Base-by-base conservation (phyloP, 78 protist species). In the Diacronema lutheri region DNA sequence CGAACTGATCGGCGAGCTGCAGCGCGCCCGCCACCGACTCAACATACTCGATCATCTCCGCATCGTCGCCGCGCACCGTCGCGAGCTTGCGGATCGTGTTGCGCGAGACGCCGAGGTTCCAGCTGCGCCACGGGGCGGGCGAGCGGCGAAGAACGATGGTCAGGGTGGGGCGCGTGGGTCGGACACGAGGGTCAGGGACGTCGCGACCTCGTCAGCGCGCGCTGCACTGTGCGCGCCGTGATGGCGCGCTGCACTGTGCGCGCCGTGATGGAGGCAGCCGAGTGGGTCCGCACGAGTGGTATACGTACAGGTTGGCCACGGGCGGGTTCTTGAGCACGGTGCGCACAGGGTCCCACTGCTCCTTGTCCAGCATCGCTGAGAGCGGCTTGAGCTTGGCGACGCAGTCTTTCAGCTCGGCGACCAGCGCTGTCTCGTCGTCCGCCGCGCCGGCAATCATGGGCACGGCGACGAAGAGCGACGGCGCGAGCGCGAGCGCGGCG, bases 41-140 rank as follows among this genome's bases (percentile, higher is more conserved):
- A 4, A 46, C 74, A 10, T 35, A 0, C 74, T 66, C 74, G 13
- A 66, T 35, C 33, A 58, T 23, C 64, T 58, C 64, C 12, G 19
- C 12, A 12, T 58, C 71, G 38, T 64, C 74, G 44, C 37, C 74
- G 13, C 74, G 38, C 41, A 66, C 26, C 13, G 33, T 46, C 4
- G 74, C 74, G 13, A 66, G 74, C 74, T 66, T 66, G 44, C 74
- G 74, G 16, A 66, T 2, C 74, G 44, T 6, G 74, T 66, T 66
- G 44, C 37, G 33, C 46, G 41, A 31, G 13, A n/a, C 72, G 72
- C 72, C 72, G 40, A 65, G 72, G 19, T 65, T 65, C 72, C 72
- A 65, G n/a, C n/a, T n/a, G n/a, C n/a, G n/a, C n/a, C n/a, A n/a
- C n/a, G n/a, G n/a, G n/a, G n/a, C n/a, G n/a, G n/a, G n/a, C n/a